Base-by-base conservation (phyloP, 1,139 yeast species). In the Saccharomyces hybrid region DNA sequence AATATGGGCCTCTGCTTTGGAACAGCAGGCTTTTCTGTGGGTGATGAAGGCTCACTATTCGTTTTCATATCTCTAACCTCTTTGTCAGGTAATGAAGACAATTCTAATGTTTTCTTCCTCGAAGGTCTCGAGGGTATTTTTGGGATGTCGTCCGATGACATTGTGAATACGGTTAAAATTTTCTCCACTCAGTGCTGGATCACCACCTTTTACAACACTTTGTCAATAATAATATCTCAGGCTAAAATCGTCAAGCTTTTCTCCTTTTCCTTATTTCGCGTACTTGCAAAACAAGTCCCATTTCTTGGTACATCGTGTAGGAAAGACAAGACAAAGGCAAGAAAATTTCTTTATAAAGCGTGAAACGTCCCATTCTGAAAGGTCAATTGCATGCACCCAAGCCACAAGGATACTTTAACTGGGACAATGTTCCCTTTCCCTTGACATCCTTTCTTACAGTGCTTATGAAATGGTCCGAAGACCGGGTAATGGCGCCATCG, bases 121-220 rank as follows among this genome's bases (percentile, higher is more conserved):
- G 42, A 50, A 2, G 63, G 64, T 32, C 64, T 58, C 38, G 53
- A 53, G 7, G 66, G 66, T 16, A 62, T 50, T 47, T 55, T 52
- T 7, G 66, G 66, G n/a, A 54, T 46, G 3, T 4, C 13, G 7
- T 38, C 42, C 13, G 42, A 38, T 16, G 42, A 38, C 42, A 38
- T 38, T 38, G 42, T 38, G 13, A 2, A 38, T 5, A 4, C 42
- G 42, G 42, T 5, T 9, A 38, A 4, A 38, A 38, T 38, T 38
- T 8, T 3, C 25, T 8, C 9, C 14, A 16, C 23, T 8, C 9
- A 38, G 4, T 3, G 23, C 5, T 23, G 23, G 23, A 23, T 23
- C 23, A 23, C 5, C 23, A 23, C 23, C 3, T 20, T 20, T 3
- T 20, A 20, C 23, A 20, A 20, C 23, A 20, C 23, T 20, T 2